Base-by-base conservation (phyloP, 805 yeast species). In the Saccharomycopsis sp. region DNA sequence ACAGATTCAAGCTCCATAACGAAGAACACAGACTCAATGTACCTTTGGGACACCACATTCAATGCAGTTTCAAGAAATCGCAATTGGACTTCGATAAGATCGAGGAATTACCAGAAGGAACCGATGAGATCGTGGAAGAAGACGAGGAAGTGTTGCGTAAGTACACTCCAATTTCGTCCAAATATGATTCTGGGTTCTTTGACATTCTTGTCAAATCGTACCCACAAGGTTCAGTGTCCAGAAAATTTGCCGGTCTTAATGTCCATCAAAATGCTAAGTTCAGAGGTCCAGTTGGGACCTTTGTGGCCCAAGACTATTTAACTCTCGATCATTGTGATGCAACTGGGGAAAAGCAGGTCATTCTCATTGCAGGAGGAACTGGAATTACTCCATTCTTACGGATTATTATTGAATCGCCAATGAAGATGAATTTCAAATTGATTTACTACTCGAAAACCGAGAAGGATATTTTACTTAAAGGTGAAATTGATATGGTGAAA, bases 331-430 rank as follows among this genome's bases (percentile, higher is more conserved):
- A 59, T 35, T 60, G 62, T 53, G 59, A 67, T 47, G 64, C 78
- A 24, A 86, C 86, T 67, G 79, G 82, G 74, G 85, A 83, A 47
- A 79, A 79, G 61, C 81, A 83, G 60, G 76, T 88, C 58, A 83
- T 84, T 19, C 77, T 88, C 73, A 76, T 88, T 64, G 93, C 92
- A 5, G 96, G 94, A 64, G 96, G 96, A 19, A 83, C 93, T 0
- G 96, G 97, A 56, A 86, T 92, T 63, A 89, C 97, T 7, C 97
- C 97, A 44, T 84, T 89, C 73, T 78, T 87, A 67, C 96, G 91
- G 72, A 86, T 92, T 15, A 75, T 88, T 56, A 84, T 87, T 61
- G 80, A 80, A 60, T 77, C 87, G 55, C 81, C 86, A 62, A 86
- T 91, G 17, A 82, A 85, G 25, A 86, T 93, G 42, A 77, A 78